Conservation (phyloP, 2,329 filamentous ascomycete species). For the Basipetospora chlamydospora region DNA sequence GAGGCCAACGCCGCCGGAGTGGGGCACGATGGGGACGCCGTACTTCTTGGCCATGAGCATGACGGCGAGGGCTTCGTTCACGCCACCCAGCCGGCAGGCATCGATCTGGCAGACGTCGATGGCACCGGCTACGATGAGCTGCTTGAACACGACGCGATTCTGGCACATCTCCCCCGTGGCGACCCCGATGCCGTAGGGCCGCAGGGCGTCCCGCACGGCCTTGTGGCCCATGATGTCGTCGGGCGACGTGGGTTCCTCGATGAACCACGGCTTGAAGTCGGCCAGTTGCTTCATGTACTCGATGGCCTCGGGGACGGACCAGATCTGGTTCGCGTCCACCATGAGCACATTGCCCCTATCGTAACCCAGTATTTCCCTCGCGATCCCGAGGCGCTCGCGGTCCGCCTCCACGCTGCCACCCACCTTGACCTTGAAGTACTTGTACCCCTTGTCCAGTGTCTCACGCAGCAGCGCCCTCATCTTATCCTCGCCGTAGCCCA, state of each 20-base stretch:
- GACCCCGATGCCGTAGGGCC: slow-evolving; percentile 62
- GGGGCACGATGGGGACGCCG: slow-evolving; percentile 70
- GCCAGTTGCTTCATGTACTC: slow-evolving; percentile 70
- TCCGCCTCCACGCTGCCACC: slow-evolving; percentile 61
- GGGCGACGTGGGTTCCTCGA: slow-evolving; percentile 83
- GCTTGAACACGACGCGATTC: slow-evolving; percentile 89
- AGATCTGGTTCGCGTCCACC: slow-evolving; percentile 88
- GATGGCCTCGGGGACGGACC: slow-evolving; percentile 82
- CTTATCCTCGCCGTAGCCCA: slow-evolving; percentile 82
- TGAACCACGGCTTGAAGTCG: slow-evolving; percentile 84
- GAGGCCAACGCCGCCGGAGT: slow-evolving; percentile 77
- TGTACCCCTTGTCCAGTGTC: slow-evolving; percentile 63
- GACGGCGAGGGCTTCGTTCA: slow-evolving; percentile 87
- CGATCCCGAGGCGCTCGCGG: slow-evolving; percentile 54
- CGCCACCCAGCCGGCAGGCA: slow-evolving; percentile 75
- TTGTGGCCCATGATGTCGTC: slow-evolving; percentile 85
- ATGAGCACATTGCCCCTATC: slow-evolving; percentile 75
- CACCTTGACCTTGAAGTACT: slow-evolving; percentile 85
- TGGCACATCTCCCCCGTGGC: slow-evolving; percentile 93
- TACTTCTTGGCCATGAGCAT: slow-evolving; percentile 72
- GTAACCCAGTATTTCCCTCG: slow-evolving; percentile 66
- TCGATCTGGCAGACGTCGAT: slow-evolving; percentile 86
- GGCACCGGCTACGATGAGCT: slow-evolving; percentile 64
- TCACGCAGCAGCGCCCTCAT: slow-evolving; percentile 62
- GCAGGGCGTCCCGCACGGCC: slow-evolving; percentile 66